Conservation (phyloP, 2,329 filamentous ascomycete genomes). For the Penicillium sp. region DNA sequence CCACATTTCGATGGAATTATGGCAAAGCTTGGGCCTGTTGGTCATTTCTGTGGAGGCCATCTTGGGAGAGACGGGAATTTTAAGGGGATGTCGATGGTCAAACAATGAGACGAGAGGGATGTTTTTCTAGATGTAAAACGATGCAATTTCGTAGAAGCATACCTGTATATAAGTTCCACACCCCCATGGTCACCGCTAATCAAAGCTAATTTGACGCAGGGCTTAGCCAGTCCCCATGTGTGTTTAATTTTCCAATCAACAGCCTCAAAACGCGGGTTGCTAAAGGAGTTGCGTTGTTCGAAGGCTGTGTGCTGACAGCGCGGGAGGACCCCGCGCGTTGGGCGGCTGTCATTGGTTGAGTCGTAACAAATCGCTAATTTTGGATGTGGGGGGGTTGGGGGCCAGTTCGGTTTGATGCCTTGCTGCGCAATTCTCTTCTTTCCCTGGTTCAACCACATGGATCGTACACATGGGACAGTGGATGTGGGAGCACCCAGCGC, state of each 20-base stretch:
- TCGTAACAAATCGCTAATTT: neutral
- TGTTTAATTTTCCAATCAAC: neutral
- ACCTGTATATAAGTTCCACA: neutral
- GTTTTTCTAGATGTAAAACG: neutral
- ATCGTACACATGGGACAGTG: too few species aligned
- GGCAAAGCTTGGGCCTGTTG: slow-evolving; percentile 4
- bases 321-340: neutral
- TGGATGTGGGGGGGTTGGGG: slow-evolving; percentile 1
- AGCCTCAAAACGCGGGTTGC: neutral
- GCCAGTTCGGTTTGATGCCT: neutral
- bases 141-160: neutral
- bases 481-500: too few species aligned
- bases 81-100: neutral
- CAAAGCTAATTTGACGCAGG: neutral
- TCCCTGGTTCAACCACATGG: too few species aligned
- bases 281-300: neutral
- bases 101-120: neutral
- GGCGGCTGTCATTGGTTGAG: neutral
- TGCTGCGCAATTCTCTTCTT: neutral
- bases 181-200: neutral
- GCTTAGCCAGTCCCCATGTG: neutral
- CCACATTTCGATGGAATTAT: slow-evolving; percentile 11
- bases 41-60: slow-evolving; percentile 9
- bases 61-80: neutral
- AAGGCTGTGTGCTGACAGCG: slow-evolving; percentile 3